These are phyloP conservation scores for Penicillium olsonii DNA, from an alignment of 2,329 filamentous ascomycete species.

Conservation along the genomic window DNA sequence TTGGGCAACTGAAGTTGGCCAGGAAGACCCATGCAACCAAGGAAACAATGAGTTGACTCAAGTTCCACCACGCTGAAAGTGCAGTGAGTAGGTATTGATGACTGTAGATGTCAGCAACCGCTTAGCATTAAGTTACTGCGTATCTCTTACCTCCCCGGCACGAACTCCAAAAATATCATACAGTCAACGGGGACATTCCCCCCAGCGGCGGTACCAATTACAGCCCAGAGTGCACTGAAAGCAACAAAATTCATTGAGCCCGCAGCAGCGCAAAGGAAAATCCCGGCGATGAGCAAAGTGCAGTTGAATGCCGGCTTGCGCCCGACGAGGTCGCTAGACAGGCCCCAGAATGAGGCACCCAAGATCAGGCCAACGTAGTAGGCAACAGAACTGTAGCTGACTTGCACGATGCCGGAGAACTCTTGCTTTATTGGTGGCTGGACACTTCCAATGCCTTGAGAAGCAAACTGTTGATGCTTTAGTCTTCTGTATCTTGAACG, in stretches of 20 bases:
- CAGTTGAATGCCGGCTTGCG: conserved; percentile 50
- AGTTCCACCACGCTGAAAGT: conserved; percentile 52
- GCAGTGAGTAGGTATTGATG: conserved; percentile 35
- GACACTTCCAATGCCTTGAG: conserved; percentile 33
- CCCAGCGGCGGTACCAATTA: conserved; percentile 30
- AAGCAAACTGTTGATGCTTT: conserved; percentile 20
- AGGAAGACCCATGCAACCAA: conserved; percentile 33
- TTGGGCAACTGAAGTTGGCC: conserved; percentile 31
- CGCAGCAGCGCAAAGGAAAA: conserved; percentile 28
- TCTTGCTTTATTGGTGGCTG: conserved; percentile 32
- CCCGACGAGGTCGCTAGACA: conserved; percentile 45
- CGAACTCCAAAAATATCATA: conserved; percentile 34
- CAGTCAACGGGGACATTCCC: conserved; percentile 31
- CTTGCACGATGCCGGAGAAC: conserved; percentile 25
- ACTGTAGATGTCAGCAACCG: not conserved
- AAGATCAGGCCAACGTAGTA: conserved; percentile 47
- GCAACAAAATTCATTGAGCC: conserved; percentile 29
- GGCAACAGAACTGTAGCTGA: conserved; percentile 36
- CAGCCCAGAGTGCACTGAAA: conserved; percentile 32
- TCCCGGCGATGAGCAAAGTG: conserved; percentile 46
- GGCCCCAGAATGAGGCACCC: conserved; percentile 51
- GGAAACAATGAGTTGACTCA: conserved; percentile 45
- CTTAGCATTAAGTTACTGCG: accelerated
- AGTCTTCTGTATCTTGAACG: not conserved
- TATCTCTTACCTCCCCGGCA: conserved; percentile 23